Percentiles rank a stretch among this genome's conserved stretches.
Evolutionary conservation across 139 green algal genomes (phyloP).

Genomic region (Chlamydomonas incerta): DNA sequence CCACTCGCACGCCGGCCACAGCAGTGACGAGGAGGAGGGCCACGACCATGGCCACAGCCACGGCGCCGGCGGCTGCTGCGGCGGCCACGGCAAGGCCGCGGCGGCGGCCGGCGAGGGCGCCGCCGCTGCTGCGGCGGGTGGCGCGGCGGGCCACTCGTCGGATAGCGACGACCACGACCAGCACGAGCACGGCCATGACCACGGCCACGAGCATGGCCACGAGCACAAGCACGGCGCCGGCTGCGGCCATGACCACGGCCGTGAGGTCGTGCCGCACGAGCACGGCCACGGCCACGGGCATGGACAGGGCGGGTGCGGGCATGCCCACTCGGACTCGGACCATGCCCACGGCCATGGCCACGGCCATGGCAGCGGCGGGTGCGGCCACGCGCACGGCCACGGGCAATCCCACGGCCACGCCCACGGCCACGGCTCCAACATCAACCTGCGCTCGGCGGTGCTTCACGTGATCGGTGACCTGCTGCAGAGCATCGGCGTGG

Average conservation of each 20-base stretch:
- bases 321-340: not conserved
- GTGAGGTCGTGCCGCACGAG: slow-evolving; percentile 7
- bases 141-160: no score
- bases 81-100: not conserved
- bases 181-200: slow-evolving; percentile 47
- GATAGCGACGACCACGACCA: slow-evolving; percentile 24
- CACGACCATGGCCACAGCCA: not conserved
- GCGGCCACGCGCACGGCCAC: not conserved
- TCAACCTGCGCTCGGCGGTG: slow-evolving; percentile 57
- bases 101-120: not conserved
- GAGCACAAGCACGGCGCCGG: not conserved
- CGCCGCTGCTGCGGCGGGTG: not conserved
- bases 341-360: not conserved
- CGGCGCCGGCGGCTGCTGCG: not conserved
- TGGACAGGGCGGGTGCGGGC: not conserved
- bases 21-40: no score
- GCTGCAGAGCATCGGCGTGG: slow-evolving; percentile 91
- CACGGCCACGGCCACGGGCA: no score
- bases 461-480: slow-evolving; percentile 95
- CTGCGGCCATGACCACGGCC: slow-evolving; percentile 39
- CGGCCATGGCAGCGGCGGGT: slow-evolving; percentile 17
- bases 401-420: not conserved
- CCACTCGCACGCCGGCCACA: not conserved
- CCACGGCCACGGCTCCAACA: slow-evolving; percentile 39
- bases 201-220: slow-evolving; percentile 45